Base-by-base conservation (phyloP, 2,329 filamentous ascomycete genomes). In the Trichophaea hybrida region DNA sequence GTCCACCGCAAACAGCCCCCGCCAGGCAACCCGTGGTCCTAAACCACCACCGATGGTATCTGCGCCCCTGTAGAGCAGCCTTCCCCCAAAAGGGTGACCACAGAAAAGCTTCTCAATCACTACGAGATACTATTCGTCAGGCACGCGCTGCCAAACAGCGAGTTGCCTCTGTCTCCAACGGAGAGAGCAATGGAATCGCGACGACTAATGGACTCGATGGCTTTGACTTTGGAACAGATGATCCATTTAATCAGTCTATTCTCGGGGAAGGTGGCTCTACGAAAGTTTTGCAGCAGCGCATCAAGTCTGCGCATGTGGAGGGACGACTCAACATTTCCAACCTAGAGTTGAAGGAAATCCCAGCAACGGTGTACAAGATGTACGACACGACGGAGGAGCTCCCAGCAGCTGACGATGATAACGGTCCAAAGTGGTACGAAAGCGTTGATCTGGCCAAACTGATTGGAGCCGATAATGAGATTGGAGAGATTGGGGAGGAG, bases 81-180 rank as follows among this genome's bases (percentile, higher is more conserved):
- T 8, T 24, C 24, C 24, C 24, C 24, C 24, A 24, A 24, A 24
- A 24, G 24, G 61, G 61, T 13, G 66, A 65, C 17, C 40, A 60
- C 12, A 52, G 59, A 55, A 60, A 65, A 53, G 63, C 64, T 34
- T 67, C 66, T 1, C 66, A 69, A 32, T 67, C 89, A 0, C 74
- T 98, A 12, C 82, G 93, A 37, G 88, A 96, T 55, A 90, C 93
- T 57, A 96, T 97, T 64, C 88, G 90, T 40, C 91, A 90, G 68
- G 91, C 93, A 0, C 94, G 91, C 70, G 89, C 89, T 1, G 86
- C 88, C 1, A 85, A 81, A 59, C 58, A 65, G 58, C 44, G 52
- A 15, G 59, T 59, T 38, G 59, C 55, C 13, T 49, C 55, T 4
- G 52, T 61, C 33, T 48, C 57, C 6, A 46, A 54, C 55, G 58